Evolutionary conservation across 805 yeast genomes (phyloP).

Genomic region (Wickerhamiella nectarea): DNA sequence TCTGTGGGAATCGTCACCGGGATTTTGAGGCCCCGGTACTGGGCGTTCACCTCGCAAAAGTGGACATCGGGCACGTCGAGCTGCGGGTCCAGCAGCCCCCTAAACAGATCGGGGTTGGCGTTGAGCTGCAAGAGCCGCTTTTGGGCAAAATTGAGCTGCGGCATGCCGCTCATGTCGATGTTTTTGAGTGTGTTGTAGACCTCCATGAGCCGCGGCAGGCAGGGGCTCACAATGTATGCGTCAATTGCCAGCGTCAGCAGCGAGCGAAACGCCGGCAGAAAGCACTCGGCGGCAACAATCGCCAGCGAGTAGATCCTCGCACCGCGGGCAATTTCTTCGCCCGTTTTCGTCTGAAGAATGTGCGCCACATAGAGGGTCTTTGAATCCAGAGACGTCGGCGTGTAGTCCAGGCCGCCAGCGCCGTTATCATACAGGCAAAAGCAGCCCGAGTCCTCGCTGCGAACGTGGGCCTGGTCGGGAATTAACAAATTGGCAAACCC

Average conservation of each 20-base stretch:
- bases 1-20: conserved; percentile 25
- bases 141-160: conserved; percentile 21
- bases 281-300: conserved; percentile 39
- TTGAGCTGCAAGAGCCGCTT: conserved; percentile 19
- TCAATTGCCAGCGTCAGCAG: conserved; percentile 41
- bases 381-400: conserved; percentile 22
- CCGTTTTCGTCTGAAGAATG: conserved; percentile 38
- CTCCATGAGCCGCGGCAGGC: conserved; percentile 16
- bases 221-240: conserved; percentile 29
- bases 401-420: conserved; percentile 15
- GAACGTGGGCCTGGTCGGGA: conserved; percentile 45
- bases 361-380: conserved; percentile 43
- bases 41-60: conserved; percentile 22
- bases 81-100: conserved; percentile 6
- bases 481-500: conserved; percentile 42
- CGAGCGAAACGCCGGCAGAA: conserved; percentile 47
- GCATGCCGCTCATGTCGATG: conserved; percentile 22
- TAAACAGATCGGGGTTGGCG: conserved; percentile 6
- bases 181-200: conserved; percentile 23
- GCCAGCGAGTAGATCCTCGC: conserved; percentile 46
- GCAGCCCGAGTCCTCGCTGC: conserved; percentile 43
- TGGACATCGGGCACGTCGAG: conserved; percentile 20
- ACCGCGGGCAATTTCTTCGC: conserved; percentile 38
- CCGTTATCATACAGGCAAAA: conserved; percentile 29
- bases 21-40: conserved; percentile 21